Percentiles rank a stretch among this genome's conserved stretches.
Evolutionary conservation across 371 early-diverging fungal genomes (phyloP).

Genomic region (Mortierella sp.): DNA sequence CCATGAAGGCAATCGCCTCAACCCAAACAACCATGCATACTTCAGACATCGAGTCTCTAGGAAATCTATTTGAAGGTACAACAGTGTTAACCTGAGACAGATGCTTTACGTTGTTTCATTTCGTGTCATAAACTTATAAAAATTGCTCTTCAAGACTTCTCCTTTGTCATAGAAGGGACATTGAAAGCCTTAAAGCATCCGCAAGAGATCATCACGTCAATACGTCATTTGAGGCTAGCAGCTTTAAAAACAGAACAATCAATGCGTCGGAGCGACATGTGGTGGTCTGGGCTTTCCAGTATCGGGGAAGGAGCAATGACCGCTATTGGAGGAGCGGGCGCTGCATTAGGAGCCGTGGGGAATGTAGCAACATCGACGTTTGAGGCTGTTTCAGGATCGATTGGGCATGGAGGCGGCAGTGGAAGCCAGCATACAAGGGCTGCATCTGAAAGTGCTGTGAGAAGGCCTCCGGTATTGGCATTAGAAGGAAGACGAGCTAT

Average conservation of each 20-base stretch:
- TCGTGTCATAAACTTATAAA: background rate
- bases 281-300: slow-evolving; percentile 42
- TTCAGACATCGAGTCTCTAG: slow-evolving; percentile 50
- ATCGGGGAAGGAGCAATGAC: slow-evolving; percentile 47
- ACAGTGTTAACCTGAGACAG: background rate
- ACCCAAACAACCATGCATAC: slow-evolving; percentile 47
- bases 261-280: slow-evolving; percentile 31
- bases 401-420: background rate
- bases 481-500: background rate
- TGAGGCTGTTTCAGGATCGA: slow-evolving; percentile 27
- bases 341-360: slow-evolving; percentile 41
- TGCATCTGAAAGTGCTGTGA: slow-evolving; percentile 17
- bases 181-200: slow-evolving; percentile 47
- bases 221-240: slow-evolving; percentile 27
- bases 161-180: slow-evolving; percentile 56
- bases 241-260: slow-evolving; percentile 35
- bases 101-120: background rate
- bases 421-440: slow-evolving; percentile 17
- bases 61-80: slow-evolving; percentile 54
- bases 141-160: slow-evolving; percentile 32
- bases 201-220: slow-evolving; percentile 37
- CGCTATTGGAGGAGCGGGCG: slow-evolving; percentile 41
- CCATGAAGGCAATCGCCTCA: slow-evolving; percentile 30
- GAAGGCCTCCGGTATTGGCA: background rate
- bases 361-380: slow-evolving; percentile 35